A percentile compares a stretch with the other conserved stretches of the same genome.
Evolutionary conservation across 192 early-diverging fungal genomes (phyloP).

Genomic region (Entophlyctis helioformis): DNA sequence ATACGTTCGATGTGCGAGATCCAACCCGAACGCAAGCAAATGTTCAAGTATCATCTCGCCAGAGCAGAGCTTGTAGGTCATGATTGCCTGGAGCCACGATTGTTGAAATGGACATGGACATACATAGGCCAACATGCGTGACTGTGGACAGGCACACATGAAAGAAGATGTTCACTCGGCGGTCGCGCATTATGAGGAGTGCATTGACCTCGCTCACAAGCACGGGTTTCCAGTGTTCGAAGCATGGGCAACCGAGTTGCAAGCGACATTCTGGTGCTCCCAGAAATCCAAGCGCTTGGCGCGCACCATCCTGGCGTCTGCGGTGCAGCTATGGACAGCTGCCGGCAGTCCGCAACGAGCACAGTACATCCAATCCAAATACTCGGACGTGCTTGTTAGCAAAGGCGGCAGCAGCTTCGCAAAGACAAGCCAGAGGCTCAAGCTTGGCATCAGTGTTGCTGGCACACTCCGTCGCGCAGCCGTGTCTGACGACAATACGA

Average conservation of each 20-base stretch:
- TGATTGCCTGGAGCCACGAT: not conserved
- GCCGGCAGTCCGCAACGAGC: slow-evolving; percentile 29
- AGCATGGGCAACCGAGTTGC: slow-evolving; percentile 23
- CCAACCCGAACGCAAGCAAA: not conserved
- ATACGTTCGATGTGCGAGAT: too few relatives aligned
- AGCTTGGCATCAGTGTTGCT: not conserved
- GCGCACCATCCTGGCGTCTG: slow-evolving; percentile 16
- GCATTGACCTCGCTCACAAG: slow-evolving; percentile 20
- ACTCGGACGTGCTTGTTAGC: slow-evolving; percentile 4
- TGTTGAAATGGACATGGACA: too few relatives aligned
- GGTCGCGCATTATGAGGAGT: slow-evolving; percentile 20
- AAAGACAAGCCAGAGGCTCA: not conserved
- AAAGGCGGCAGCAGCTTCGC: not conserved
- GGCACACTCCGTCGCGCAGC: slow-evolving; percentile 1
- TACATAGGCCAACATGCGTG: too few relatives aligned
- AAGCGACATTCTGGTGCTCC: slow-evolving; percentile 19
- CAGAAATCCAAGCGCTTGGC: slow-evolving; percentile 18
- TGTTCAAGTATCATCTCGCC: not conserved
- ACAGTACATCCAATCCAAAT: slow-evolving; percentile 8
- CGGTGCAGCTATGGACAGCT: slow-evolving; percentile 21
- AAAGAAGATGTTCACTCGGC: slow-evolving; percentile 9
- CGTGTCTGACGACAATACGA: slow-evolving; percentile 2
- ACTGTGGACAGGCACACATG: not conserved
- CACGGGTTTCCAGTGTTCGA: slow-evolving; percentile 24
- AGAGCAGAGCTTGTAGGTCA: not conserved